phyloP scores from a whole-genome alignment of 2,329 filamentous ascomycete species.

The Trichoderma pleuroti region DNA sequence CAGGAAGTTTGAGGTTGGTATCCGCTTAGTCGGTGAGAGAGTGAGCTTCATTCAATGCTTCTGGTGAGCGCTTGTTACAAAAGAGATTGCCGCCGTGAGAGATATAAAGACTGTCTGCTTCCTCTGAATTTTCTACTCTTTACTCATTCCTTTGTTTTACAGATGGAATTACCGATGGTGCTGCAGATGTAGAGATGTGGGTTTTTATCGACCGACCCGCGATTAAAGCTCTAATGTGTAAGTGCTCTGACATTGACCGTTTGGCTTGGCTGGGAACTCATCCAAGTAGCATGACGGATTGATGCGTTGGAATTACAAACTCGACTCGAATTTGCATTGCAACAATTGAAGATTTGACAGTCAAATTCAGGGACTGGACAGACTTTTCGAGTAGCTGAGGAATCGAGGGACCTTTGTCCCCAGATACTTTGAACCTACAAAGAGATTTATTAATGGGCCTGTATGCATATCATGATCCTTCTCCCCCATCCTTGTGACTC shows the following conservation, averaged over 20 bases:
- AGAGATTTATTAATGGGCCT: neutral
- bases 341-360: no score
- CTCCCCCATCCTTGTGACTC: neutral
- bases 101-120: neutral
- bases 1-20: accelerated
- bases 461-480: neutral
- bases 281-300: neutral
- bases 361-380: no score
- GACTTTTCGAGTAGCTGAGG: no score
- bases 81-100: neutral
- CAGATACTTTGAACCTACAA: neutral
- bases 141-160: neutral
- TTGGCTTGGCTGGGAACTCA: neutral
- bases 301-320: neutral
- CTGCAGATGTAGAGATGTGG: neutral
- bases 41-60: neutral
- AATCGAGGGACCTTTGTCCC: no score
- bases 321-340: neutral
- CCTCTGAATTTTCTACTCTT: neutral
- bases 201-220: neutral
- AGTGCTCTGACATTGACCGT: neutral
- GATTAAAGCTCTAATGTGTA: accelerated
- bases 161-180: neutral
- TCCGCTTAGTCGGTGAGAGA: neutral
- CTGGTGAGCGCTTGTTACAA: neutral